Evolutionary conservation across 495 filamentous ascomycete genomes (phyloP), one percentile per base, ranked within the genome.

Genomic region (Hypoxylon rickii): DNA sequence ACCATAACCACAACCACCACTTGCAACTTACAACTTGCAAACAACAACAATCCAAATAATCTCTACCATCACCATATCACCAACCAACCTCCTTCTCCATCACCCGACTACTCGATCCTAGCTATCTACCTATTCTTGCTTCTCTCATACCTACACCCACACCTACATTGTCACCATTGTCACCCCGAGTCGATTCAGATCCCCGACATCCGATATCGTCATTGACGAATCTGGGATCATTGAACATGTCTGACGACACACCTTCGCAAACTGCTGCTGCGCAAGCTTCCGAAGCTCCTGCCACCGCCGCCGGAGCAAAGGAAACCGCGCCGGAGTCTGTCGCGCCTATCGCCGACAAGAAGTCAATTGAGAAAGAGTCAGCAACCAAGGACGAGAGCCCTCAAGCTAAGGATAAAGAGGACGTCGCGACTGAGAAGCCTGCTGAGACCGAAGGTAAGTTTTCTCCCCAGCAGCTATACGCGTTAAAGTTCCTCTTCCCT

Each of bases 161-260:
- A 4, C 24, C 40, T 43, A 29, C 57, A 51, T 59, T 43, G 61
- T 49, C 41, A 44, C 43, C 47, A 52, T 49, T 19, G 50, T 47
- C 13, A 24, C 18, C 20, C 15, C 34, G 4, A 38, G 36, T 22
- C n/a, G n/a, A n/a, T n/a, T n/a, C n/a, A n/a, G n/a, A n/a, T n/a
- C n/a, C n/a, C 40, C 17, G 20, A 56, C 51, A 41, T 3, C 11
- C 19, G 19, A 21, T 29, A 40, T 43, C 32, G 31, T 51, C 21
- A 38, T 36, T n/a, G 21, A 15, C 15, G 38, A n/a, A 16, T 22
- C 6, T 12, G 32, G 32, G n/a, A 42, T 48, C 53, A 38, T 38
- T 13, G 7, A 66, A 34, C 33, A 69, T 69, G 67, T 67, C 67
- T 43, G 67, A 67, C 41, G 67, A 69, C 40, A 53, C 57, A 38